Percentiles rank a stretch among this genome's conserved stretches.
These are phyloP conservation scores for Coprinopsis strossmayeri DNA, from an alignment of 768 basidiomycete genomes.

Conservation along the genomic window DNA sequence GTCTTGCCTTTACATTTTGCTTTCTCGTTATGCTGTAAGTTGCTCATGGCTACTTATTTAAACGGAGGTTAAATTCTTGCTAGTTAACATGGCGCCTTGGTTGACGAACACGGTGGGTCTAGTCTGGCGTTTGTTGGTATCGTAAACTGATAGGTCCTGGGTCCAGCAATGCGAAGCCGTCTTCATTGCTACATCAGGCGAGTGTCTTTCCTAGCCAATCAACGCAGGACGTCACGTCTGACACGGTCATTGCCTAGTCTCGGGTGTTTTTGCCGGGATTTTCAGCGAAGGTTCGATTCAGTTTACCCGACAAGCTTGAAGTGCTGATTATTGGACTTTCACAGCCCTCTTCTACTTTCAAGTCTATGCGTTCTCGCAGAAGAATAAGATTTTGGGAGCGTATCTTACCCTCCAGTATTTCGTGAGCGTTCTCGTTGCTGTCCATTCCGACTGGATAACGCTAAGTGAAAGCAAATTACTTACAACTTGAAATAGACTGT, in stretches of 20 bases:
- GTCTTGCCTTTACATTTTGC: not conserved
- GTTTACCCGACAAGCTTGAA: not conserved
- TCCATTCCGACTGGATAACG: no score
- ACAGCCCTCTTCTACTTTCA: constrained; percentile 4
- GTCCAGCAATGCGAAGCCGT: no score
- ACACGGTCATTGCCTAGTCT: not conserved
- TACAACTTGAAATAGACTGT: no score
- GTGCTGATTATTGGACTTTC: not conserved
- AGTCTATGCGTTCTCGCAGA: constrained; percentile 1
- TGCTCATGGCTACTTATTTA: no score
- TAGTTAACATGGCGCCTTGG: no score
- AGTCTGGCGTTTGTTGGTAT: no score
- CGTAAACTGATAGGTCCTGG: no score
- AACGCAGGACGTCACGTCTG: no score
- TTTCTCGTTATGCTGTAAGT: not conserved
- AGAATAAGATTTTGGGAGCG: not conserved
- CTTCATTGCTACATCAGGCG: not conserved
- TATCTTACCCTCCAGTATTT: not conserved
- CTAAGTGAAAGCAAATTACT: no score
- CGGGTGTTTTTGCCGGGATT: not conserved
- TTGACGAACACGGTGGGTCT: no score
- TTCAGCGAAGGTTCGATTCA: not conserved
- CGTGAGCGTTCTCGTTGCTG: not conserved
- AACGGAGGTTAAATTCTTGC: no score
- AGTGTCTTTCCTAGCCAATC: no score